Base-by-base conservation (phyloP, 2,329 filamentous ascomycete genomes). In the Pseudonectria buxi region DNA sequence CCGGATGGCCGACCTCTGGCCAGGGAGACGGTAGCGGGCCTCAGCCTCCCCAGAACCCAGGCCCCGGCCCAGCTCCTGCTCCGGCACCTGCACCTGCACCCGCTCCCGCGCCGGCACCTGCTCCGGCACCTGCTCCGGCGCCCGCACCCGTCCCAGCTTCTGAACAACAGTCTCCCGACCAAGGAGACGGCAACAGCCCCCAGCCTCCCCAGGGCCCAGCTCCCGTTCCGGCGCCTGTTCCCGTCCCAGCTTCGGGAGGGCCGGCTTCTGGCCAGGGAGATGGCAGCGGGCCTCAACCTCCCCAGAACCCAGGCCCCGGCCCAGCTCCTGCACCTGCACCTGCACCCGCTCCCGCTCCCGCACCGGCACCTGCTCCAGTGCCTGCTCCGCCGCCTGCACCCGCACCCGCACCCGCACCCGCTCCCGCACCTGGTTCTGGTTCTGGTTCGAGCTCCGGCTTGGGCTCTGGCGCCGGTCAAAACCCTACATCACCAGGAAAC, bases 1-100 rank as follows among this genome's bases (percentile, higher is more conserved):
- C 9, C 24, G 14, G 37, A 14, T 13, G 37, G 7, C n/a, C 37
- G 34, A n/a, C 31, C 40, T 12, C 13, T 25, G 14, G 24, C 11
- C 11, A 34, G 10, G 10, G 27, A 33, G 14, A 34, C 29, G 10
- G 34, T 28, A 10, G 16, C 26, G 22, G 18, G 24, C 22, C 39
- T 30, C 26, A 24, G 26, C 5, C 4, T 9, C 18, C 9, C 5
- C 18, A 22, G 18, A 22, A 22, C 9, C 9, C 18, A 22, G 18
- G 5, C 9, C 18, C 18, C 5, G 18, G 5, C 18, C 32, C 18
- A 45, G 39, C 26, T 27, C 13, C 26, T 14, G 27, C 14, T 10
- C 14, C 36, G 7, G 28, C 16, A 24, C 25, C 37, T 7, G n/a
- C 3, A n/a, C 33, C 41, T n/a, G 18, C 15, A 26, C 32, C 3